Evolutionary conservation across 2,329 filamentous ascomycete species (phyloP), one percentile per base, ranked within the genome.

Genomic region (Dothideomycetidae sp.): DNA sequence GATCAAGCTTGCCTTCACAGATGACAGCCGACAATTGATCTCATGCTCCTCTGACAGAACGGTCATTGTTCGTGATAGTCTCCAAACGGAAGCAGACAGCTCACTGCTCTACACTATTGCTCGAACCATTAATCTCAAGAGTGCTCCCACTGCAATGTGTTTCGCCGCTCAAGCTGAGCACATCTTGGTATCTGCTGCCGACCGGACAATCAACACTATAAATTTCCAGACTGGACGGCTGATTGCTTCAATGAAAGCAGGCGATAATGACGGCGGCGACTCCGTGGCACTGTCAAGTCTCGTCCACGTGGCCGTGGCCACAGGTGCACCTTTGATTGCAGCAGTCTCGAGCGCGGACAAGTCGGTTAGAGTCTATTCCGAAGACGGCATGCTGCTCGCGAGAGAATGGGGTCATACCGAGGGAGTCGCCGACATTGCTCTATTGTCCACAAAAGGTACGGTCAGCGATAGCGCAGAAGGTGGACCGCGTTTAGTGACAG

Each of bases 311-410:
- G 50, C 74, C 53, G 60, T 74, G 49, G 57, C 68, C 44, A 58
- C 70, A 58, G 65, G 68, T 7, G 54, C 74, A 63, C 71, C 76
- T 17, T 71, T 92, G 35, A 68, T 98, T 36, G 69, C 90, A 12
- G 86, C 84, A n/a, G 71, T 90, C 9, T 94, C 88, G 5, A 86
- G 86, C 48, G 93, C 83, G 1, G 90, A 98, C 57, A 98, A 96
- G 55, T 96, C 90, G 1, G 78, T 98, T 39, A 71, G 90, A 23
- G 64, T 98, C 11, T 98, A 98, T 50, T 82, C 93, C 47, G 76
- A 79, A 43, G 76, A 73, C 29, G 86, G 88, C 5, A 62, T 65
- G 2, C 78, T 98, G 40, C 61, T 96, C 17, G 81, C 85, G 35
- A 75, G 84, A 29, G 90, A 96, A 59, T 94, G 85, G 73, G 90